These are phyloP conservation scores for Ammopiptanthus mongolicus DNA, from an alignment of 306 rosid species.

Conservation along the genomic window DNA sequence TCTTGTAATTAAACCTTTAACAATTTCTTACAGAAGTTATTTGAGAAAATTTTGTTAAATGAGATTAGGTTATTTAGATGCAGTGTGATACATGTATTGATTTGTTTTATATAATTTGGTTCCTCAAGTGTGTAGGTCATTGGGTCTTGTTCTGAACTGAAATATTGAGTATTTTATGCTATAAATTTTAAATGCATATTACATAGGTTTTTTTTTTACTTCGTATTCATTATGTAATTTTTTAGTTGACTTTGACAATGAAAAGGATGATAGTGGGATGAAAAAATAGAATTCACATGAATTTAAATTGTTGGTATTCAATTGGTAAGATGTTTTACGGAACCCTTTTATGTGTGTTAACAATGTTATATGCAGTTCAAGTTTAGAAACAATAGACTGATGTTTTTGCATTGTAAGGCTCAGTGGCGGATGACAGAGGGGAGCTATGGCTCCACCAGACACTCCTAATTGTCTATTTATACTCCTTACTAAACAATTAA, in stretches of 20 bases:
- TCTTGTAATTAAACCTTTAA: background rate
- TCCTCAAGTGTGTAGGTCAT: background rate
- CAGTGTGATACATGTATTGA: background rate
- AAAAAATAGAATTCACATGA: background rate
- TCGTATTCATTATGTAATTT: background rate
- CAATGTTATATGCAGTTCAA: background rate
- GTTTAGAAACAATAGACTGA: background rate
- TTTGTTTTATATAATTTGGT: background rate
- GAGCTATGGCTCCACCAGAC: too few species aligned
- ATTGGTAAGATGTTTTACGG: background rate
- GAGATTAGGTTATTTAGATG: background rate
- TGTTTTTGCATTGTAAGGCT: background rate
- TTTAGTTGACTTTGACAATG: background rate
- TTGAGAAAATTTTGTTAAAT: background rate
- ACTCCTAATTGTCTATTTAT: too few species aligned
- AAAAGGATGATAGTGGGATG: background rate
- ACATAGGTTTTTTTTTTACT: background rate
- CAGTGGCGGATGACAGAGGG: too few species aligned
- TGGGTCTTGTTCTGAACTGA: background rate
- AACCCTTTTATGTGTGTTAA: background rate
- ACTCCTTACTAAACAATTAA: too few species aligned
- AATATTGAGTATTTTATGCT: background rate
- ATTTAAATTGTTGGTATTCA: background rate
- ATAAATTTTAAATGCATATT: background rate
- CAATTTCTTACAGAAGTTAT: background rate